phyloP scores from a whole-genome alignment of 805 yeast genomes.

The Hyphopichia homilentoma region DNA sequence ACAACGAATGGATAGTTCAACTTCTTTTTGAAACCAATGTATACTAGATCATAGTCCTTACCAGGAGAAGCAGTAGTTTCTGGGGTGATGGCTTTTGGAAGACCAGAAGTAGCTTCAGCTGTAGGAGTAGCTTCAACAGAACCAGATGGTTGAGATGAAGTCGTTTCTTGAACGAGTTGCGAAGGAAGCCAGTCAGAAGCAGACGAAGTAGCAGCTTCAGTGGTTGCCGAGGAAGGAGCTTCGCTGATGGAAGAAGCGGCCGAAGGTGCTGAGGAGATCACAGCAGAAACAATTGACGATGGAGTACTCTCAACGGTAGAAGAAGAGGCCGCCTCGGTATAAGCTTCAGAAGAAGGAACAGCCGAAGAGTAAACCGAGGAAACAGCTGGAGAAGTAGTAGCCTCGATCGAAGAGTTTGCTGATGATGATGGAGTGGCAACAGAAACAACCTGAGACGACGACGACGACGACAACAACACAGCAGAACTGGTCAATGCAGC shows the following conservation, averaged over 20 bases:
- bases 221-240: constrained; percentile 1
- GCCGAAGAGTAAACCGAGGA: constrained; percentile 2
- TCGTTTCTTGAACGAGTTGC: constrained; percentile 17
- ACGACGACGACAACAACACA: background rate
- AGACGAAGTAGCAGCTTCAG: constrained; percentile 6
- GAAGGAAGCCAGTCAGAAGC: constrained; percentile 29
- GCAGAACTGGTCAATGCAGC: constrained; percentile 4
- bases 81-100: constrained; percentile 84
- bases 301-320: constrained; percentile 1
- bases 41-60: constrained; percentile 48
- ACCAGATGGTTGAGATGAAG: constrained; percentile 12
- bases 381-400: background rate
- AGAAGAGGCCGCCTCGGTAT: constrained; percentile 4
- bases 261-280: constrained; percentile 5
- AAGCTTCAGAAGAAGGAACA: constrained; percentile 4
- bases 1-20: constrained; percentile 86
- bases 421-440: too few relatives aligned
- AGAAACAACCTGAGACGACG: too few relatives aligned
- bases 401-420: too few relatives aligned
- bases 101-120: constrained; percentile 35
- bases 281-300: constrained; percentile 4
- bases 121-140: constrained; percentile 26
- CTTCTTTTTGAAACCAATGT: constrained; percentile 73
- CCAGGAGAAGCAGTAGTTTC: constrained; percentile 45
- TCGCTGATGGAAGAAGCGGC: constrained; percentile 1